Evolutionary conservation across 2,329 filamentous ascomycete species (phyloP).

Genomic region (Trichophyton schoenleinii): DNA sequence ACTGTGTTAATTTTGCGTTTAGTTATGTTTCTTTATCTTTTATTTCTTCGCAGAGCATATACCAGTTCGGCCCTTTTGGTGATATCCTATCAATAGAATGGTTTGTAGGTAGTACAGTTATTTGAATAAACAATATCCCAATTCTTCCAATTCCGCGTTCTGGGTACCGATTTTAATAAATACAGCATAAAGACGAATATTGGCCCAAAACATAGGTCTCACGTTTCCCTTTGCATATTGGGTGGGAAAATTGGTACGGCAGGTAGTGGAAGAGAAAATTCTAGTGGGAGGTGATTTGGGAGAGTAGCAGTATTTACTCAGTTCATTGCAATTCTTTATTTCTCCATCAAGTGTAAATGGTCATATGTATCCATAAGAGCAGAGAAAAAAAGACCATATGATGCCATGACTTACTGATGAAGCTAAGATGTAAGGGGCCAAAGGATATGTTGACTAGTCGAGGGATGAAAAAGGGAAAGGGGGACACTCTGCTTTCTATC

Average conservation of each 20-base stretch:
- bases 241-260: no score
- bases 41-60: conserved; percentile 3
- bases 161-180: neutral
- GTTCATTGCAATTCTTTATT: neutral
- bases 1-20: neutral
- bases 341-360: neutral
- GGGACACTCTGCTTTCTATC: conserved; percentile 3
- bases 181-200: no score
- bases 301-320: neutral
- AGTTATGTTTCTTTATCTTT: neutral
- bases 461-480: neutral
- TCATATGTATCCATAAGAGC: neutral
- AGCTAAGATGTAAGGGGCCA: no score
- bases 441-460: neutral
- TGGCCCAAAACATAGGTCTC: no score
- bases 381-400: neutral
- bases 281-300: neutral
- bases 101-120: neutral
- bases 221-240: no score
- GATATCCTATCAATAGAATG: neutral
- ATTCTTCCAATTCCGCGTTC: neutral
- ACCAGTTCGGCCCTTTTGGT: neutral
- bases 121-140: neutral
- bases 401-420: neutral
- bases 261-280: no score